Conservation (phyloP, 1,284 basidiomycete species). For the Cryptococcus sp. region DNA sequence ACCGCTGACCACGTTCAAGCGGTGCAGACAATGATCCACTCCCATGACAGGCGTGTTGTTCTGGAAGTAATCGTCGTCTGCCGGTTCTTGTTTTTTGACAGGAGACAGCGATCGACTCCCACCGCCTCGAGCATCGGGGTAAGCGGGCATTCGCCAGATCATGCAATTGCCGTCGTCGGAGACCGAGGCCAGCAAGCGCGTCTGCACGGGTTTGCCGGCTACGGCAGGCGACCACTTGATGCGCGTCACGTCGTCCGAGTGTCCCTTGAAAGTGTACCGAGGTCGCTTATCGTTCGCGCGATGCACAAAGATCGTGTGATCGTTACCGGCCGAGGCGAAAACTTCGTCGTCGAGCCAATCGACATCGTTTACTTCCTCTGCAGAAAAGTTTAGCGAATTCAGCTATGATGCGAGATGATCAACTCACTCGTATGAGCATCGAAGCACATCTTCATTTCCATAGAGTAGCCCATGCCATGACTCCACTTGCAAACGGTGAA, state of each 20-base stretch:
- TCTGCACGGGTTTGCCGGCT: slow-evolving; percentile 3
- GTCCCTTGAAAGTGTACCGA: slow-evolving; percentile 43
- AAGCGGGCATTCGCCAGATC: slow-evolving; percentile 44
- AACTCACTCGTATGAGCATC: slow-evolving; percentile 42
- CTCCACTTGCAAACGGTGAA: slow-evolving; percentile 34
- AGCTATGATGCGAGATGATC: neutral
- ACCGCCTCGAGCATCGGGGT: slow-evolving; percentile 25
- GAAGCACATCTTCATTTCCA: slow-evolving; percentile 32
- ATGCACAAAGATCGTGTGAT: slow-evolving; percentile 45
- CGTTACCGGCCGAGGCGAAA: slow-evolving; percentile 48
- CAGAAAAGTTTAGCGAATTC: slow-evolving; percentile 4
- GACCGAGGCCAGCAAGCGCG: slow-evolving; percentile 40
- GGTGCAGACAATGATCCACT: slow-evolving; percentile 36
- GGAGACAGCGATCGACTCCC: slow-evolving; percentile 15
- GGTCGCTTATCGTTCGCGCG: slow-evolving; percentile 39
- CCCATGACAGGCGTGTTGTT: slow-evolving; percentile 21
- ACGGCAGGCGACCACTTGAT: slow-evolving; percentile 42
- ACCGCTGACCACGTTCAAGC: slow-evolving; percentile 37
- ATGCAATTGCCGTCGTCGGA: slow-evolving; percentile 46
- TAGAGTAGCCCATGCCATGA: slow-evolving; percentile 21
- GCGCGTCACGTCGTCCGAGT: slow-evolving; percentile 47
- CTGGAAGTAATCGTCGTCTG: slow-evolving; percentile 30
- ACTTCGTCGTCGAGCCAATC: slow-evolving; percentile 52
- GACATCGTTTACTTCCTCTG: slow-evolving; percentile 50
- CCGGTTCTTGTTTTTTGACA: slow-evolving; percentile 14